Conservation (phyloP, 768 basidiomycete species). For the Asterophora parasitica region DNA sequence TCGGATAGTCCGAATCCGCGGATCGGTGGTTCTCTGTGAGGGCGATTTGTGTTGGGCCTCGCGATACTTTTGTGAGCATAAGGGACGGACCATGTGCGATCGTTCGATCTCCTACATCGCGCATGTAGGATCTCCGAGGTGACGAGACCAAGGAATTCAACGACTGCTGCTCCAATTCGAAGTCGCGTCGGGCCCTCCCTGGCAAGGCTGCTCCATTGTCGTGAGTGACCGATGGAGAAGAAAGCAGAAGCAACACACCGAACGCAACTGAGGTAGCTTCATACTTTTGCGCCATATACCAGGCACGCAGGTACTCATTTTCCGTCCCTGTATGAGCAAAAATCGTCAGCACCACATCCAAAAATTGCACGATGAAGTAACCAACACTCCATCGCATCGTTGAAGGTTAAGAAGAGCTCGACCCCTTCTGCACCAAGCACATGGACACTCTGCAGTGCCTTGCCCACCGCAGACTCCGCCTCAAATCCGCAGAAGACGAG, state of each 20-base stretch:
- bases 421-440: conserved; percentile 75
- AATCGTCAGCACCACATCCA: neutral
- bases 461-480: conserved; percentile 58
- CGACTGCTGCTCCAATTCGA: conserved; percentile 36
- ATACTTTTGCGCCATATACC: conserved; percentile 64
- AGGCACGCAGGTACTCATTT: conserved; percentile 83
- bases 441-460: conserved; percentile 73
- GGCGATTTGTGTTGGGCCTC: neutral
- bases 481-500: conserved; percentile 86
- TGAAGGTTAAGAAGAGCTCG: conserved; percentile 76
- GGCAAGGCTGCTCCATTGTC: conserved; percentile 41
- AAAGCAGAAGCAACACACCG: conserved; percentile 25
- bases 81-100: conserved; percentile 50
- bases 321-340: conserved; percentile 64
- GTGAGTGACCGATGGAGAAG: neutral
- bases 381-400: conserved; percentile 91
- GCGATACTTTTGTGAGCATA: too few relatives aligned
- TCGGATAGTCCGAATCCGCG: conserved; percentile 27
- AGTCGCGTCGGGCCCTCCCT: conserved; percentile 49
- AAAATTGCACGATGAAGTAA: conserved; percentile 7
- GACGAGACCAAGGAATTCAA: conserved; percentile 51
- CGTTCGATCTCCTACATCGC: conserved; percentile 66
- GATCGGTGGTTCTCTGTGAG: conserved; percentile 23
- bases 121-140: conserved; percentile 62
- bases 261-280: conserved; percentile 43